These are phyloP conservation scores for Hypoxylon lienhwacheense DNA, from an alignment of 495 filamentous ascomycete species.

Conservation along the genomic window DNA sequence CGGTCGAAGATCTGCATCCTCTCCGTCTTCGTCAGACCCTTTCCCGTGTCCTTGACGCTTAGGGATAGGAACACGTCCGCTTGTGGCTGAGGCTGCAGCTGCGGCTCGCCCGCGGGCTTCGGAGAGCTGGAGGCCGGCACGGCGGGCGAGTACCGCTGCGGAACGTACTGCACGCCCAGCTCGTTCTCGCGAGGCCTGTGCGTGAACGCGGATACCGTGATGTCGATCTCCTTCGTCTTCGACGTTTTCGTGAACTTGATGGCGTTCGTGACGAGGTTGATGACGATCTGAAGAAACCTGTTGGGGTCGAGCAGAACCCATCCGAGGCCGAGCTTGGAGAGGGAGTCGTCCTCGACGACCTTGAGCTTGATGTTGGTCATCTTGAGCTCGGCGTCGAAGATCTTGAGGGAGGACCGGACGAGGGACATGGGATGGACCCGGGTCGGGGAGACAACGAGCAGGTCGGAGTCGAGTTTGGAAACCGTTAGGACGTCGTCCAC, in stretches of 20 bases:
- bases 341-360: constrained; percentile 61
- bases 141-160: constrained; percentile 11
- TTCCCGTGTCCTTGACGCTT: constrained; percentile 72
- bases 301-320: constrained; percentile 73
- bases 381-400: constrained; percentile 71
- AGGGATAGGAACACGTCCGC: constrained; percentile 62
- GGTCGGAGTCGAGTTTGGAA: constrained; percentile 74
- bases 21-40: constrained; percentile 67
- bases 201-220: constrained; percentile 59
- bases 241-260: constrained; percentile 73
- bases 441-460: constrained; percentile 68
- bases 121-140: constrained; percentile 14
- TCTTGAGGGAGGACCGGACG: constrained; percentile 64
- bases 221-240: constrained; percentile 52
- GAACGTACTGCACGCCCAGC: constrained; percentile 46
- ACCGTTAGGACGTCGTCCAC: constrained; percentile 78
- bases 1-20: constrained; percentile 71
- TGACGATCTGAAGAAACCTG: constrained; percentile 70
- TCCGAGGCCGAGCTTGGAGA: constrained; percentile 55
- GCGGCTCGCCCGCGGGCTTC: constrained; percentile 40
- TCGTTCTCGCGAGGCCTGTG: constrained; percentile 49
- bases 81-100: too few relatives aligned
- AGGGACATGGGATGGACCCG: constrained; percentile 65
- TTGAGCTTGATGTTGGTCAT: constrained; percentile 66
- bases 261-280: constrained; percentile 72